phyloP scores from a whole-genome alignment of 257 asterid species.

The Nicotiana sylvestris region DNA sequence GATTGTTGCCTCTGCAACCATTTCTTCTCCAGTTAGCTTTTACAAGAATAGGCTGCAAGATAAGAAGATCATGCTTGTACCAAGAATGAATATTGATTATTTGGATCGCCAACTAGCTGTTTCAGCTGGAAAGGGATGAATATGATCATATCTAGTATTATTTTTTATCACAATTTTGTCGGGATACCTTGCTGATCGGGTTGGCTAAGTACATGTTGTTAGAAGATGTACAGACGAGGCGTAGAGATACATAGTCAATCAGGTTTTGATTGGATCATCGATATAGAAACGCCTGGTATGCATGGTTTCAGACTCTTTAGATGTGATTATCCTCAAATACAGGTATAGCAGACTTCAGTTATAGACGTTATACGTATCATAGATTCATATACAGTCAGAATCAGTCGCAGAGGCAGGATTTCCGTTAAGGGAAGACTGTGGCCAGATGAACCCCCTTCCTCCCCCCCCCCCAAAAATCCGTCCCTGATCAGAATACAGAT shows the following conservation, averaged over 20 bases:
- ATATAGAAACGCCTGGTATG: neutral
- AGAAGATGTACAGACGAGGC: neutral
- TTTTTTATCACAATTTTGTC: no score
- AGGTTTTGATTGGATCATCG: neutral
- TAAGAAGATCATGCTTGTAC: slow-evolving; percentile 5
- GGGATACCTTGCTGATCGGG: neutral
- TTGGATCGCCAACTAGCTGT: slow-evolving; percentile 29
- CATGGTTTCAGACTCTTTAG: neutral
- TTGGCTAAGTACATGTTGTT: neutral
- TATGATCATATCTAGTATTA: neutral
- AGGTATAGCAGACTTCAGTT: neutral
- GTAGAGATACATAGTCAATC: neutral
- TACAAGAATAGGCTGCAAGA: slow-evolving; percentile 17
- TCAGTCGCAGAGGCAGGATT: no score
- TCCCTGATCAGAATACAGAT: no score
- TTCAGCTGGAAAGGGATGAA: slow-evolving; percentile 43
- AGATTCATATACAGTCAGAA: no score
- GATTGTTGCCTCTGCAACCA: slow-evolving; percentile 3
- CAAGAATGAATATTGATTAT: neutral
- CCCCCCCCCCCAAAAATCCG: no score
- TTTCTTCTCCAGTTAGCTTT: slow-evolving; percentile 14
- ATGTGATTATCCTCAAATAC: neutral
- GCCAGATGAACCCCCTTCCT: no score
- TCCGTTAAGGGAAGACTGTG: no score
- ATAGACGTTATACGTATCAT: no score